Percentiles rank a stretch among this genome's conserved stretches.
Evolutionary conservation across 768 basidiomycete species (phyloP).

Genomic region (Auricularia heimuer): DNA sequence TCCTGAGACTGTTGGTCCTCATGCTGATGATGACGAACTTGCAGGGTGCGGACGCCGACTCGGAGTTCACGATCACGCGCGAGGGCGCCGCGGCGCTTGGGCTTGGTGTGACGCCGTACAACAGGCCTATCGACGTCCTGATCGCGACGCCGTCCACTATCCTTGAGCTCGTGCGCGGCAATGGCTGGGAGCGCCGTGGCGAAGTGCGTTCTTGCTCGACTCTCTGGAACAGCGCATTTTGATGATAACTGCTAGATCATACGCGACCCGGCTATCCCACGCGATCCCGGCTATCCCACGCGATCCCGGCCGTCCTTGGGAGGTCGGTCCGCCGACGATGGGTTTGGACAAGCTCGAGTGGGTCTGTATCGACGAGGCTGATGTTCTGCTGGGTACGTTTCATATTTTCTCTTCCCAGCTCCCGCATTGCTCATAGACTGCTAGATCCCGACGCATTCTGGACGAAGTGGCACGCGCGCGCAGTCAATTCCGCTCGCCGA

Average conservation of each 20-base stretch:
- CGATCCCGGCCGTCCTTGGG: slow-evolving; percentile 20
- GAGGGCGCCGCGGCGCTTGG: background rate
- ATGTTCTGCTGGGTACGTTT: slow-evolving; percentile 69
- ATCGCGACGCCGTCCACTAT: background rate
- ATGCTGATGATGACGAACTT: too few species aligned
- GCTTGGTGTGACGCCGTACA: background rate
- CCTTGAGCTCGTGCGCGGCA: background rate
- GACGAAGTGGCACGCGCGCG: slow-evolving; percentile 53
- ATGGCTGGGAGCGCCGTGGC: slow-evolving; percentile 19
- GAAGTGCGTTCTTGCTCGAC: slow-evolving; percentile 14
- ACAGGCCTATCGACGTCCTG: background rate
- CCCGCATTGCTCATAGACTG: background rate
- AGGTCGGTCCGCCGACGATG: slow-evolving; percentile 42
- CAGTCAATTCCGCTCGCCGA: slow-evolving; percentile 31
- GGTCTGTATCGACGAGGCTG: slow-evolving; percentile 88
- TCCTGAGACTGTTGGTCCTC: too few species aligned
- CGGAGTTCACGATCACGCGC: background rate
- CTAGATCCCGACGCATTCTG: slow-evolving; percentile 78
- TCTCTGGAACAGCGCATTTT: slow-evolving; percentile 8
- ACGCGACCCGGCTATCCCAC: background rate
- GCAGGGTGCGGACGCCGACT: background rate
- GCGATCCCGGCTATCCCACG: slow-evolving; percentile 2
- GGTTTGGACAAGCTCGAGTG: slow-evolving; percentile 67
- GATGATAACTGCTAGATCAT: slow-evolving; percentile 4
- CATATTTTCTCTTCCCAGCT: background rate